Evolutionary conservation across 2,329 filamentous ascomycete genomes (phyloP).

Genomic region (Xylariales sp.): DNA sequence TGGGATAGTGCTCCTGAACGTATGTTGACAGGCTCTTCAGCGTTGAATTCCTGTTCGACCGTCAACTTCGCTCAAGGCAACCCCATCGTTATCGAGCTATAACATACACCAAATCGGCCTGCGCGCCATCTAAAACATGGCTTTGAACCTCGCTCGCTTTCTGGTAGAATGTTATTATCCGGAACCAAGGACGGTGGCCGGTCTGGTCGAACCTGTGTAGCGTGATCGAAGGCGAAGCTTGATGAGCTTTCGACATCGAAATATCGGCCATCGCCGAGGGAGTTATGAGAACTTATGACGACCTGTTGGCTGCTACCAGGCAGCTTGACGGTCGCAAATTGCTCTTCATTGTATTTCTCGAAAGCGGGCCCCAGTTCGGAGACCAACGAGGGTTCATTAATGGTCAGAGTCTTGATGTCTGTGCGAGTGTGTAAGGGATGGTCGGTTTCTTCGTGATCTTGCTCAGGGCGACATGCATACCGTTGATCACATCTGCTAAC

Average conservation of each 20-base stretch:
- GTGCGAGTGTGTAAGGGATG: conserved; percentile 38
- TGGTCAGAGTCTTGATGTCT: conserved; percentile 92
- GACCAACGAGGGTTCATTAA: conserved; percentile 74
- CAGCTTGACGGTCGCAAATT: conserved; percentile 88
- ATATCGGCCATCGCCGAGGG: conserved; percentile 83
- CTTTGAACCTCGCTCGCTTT: conserved; percentile 87
- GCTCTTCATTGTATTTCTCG: conserved; percentile 95
- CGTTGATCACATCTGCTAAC: conserved; percentile 89
- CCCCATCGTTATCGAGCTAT: neutral
- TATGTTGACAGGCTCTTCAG: conserved; percentile 81
- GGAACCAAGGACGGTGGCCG: neutral
- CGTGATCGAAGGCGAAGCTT: conserved; percentile 90
- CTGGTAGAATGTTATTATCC: conserved; percentile 54
- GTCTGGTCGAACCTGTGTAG: conserved; percentile 69
- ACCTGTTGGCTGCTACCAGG: conserved; percentile 86
- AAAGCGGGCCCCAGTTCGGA: conserved; percentile 84
- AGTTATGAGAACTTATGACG: conserved; percentile 88
- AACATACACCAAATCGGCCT: conserved; percentile 82
- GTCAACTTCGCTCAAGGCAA: conserved; percentile 39
- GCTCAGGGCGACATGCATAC: conserved; percentile 59
- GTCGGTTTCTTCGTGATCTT: conserved; percentile 10
- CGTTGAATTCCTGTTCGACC: conserved; percentile 76
- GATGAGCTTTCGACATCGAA: conserved; percentile 90
- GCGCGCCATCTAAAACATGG: conserved; percentile 78
- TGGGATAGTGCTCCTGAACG: conserved; percentile 88